Percentiles rank a stretch among this genome's conserved stretches.
Conservation (phyloP, 305 asterid species). For the Plantago rigida region DNA sequence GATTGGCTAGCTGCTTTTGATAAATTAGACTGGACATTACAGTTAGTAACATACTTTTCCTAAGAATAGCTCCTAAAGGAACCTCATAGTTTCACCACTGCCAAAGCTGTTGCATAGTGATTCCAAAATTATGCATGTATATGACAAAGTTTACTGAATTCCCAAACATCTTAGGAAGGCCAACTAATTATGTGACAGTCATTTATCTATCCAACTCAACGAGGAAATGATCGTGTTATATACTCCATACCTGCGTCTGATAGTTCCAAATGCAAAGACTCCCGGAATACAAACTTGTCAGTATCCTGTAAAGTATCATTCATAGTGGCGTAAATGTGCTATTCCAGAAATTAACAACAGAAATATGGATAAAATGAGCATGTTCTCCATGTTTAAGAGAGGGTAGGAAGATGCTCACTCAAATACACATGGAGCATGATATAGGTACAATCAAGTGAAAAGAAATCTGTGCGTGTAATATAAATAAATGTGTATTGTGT, state of each 20-base stretch:
- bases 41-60: neutral
- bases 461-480: too few species aligned
- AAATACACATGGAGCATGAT: too few species aligned
- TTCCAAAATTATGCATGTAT: too few species aligned
- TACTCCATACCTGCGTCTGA: conserved; percentile 66
- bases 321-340: conserved; percentile 17
- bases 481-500: too few species aligned
- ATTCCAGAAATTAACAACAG: conserved; percentile 2
- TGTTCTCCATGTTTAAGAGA: too few species aligned
- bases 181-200: conserved; percentile 14
- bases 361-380: too few species aligned
- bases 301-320: conserved; percentile 45
- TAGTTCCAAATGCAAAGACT: conserved; percentile 83
- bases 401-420: too few species aligned
- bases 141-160: too few species aligned
- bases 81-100: too few species aligned
- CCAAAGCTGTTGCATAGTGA: too few species aligned
- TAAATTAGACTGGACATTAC: neutral
- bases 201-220: conserved; percentile 9
- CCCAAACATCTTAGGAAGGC: neutral
- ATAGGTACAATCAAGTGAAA: too few species aligned
- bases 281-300: conserved; percentile 82
- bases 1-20: neutral
- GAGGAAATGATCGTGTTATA: conserved; percentile 19
- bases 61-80: too few species aligned